Conservation (phyloP, 192 early-diverging fungal genomes). For the Tieghemiomyces parasiticus region DNA sequence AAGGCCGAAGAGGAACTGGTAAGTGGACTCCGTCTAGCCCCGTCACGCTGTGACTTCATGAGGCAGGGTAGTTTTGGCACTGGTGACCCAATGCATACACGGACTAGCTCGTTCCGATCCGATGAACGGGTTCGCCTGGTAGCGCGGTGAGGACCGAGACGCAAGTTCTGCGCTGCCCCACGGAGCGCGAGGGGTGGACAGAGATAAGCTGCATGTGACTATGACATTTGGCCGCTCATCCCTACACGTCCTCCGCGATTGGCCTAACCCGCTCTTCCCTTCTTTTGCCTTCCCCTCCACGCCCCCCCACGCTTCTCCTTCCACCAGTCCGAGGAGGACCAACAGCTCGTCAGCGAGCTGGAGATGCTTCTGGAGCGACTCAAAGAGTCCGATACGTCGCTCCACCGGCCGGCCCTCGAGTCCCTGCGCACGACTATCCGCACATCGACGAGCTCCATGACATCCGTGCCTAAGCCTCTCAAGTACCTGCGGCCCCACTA, state of each 20-base stretch:
- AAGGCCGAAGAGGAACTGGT: slow-evolving; percentile 30
- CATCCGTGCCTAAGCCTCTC: slow-evolving; percentile 96
- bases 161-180: no score
- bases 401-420: slow-evolving; percentile 79
- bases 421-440: slow-evolving; percentile 78
- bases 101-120: background rate
- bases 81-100: background rate
- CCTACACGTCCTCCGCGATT: background rate
- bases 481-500: slow-evolving; percentile 91
- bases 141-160: no score
- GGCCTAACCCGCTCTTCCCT: background rate
- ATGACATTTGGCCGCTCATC: background rate
- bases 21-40: slow-evolving; percentile 12
- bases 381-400: slow-evolving; percentile 59
- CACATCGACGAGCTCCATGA: slow-evolving; percentile 95
- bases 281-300: background rate
- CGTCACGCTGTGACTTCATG: background rate
- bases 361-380: slow-evolving; percentile 90
- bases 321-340: slow-evolving; percentile 89
- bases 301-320: background rate
- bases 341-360: slow-evolving; percentile 79
- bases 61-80: background rate
- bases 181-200: background rate
- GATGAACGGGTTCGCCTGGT: background rate
- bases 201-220: background rate